Conservation (phyloP, 2,329 filamentous ascomycete species). For the Neopestalotiopsis rosae region DNA sequence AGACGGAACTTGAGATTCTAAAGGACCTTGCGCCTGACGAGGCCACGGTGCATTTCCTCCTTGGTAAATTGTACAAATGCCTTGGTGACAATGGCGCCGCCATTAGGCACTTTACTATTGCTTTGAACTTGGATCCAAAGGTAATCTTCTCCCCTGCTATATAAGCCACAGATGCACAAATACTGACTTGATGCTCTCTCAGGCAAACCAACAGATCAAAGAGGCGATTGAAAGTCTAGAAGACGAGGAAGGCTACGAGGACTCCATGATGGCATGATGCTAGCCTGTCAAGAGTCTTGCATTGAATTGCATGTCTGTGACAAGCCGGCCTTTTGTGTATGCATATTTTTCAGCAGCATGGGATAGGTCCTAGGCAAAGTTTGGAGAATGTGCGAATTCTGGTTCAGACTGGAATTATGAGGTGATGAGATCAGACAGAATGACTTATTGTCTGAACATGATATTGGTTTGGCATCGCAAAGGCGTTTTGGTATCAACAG, state of each 20-base stretch:
- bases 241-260: constrained; percentile 74
- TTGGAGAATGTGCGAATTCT: background rate
- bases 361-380: constrained; percentile 3
- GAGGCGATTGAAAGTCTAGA: constrained; percentile 94
- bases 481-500: constrained; percentile 12
- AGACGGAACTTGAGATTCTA: constrained; percentile 83
- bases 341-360: constrained; percentile 11
- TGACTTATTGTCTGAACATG: constrained; percentile 18
- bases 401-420: background rate
- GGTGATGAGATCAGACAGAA: constrained; percentile 15
- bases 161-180: background rate
- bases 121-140: constrained; percentile 95
- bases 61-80: constrained; percentile 81
- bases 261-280: constrained; percentile 65
- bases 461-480: constrained; percentile 15
- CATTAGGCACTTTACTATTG: constrained; percentile 94
- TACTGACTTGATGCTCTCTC: constrained; percentile 30
- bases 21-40: constrained; percentile 94
- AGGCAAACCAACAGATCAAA: constrained; percentile 95
- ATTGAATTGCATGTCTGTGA: background rate
- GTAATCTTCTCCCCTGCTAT: constrained; percentile 52
- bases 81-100: constrained; percentile 77
- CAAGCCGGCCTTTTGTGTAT: constrained; percentile 18
- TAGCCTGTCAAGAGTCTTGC: constrained; percentile 22
- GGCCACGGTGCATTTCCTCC: constrained; percentile 92